These are phyloP conservation scores for Cryptococcus floricola DNA, from an alignment of 1,284 basidiomycete genomes.

Conservation along the genomic window DNA sequence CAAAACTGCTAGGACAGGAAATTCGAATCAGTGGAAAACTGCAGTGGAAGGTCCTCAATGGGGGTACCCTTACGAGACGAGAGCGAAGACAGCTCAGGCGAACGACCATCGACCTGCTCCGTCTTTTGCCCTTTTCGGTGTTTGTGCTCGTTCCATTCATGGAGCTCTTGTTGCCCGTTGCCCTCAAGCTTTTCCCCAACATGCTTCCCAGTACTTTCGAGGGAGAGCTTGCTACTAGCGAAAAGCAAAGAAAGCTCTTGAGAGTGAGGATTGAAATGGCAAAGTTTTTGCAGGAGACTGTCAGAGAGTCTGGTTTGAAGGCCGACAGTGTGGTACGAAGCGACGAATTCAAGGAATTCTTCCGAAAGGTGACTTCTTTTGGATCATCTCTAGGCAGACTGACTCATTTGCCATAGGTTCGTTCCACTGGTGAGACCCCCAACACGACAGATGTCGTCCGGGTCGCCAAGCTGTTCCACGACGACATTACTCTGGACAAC, in stretches of 20 bases:
- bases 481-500: slow-evolving; percentile 97
- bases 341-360: slow-evolving; percentile 98
- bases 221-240: slow-evolving; percentile 91
- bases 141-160: slow-evolving; percentile 97
- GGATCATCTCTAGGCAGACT: not conserved
- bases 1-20: slow-evolving; percentile 91
- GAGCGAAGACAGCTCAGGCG: slow-evolving; percentile 88
- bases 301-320: slow-evolving; percentile 88
- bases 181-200: slow-evolving; percentile 95
- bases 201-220: slow-evolving; percentile 99
- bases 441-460: slow-evolving; percentile 84
- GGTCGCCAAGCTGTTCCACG: slow-evolving; percentile 94
- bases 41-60: slow-evolving; percentile 87
- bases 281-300: slow-evolving; percentile 97
- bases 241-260: slow-evolving; percentile 93
- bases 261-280: slow-evolving; percentile 97
- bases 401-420: slow-evolving; percentile 57
- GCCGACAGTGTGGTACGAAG: slow-evolving; percentile 87
- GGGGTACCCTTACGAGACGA: slow-evolving; percentile 83
- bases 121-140: slow-evolving; percentile 90
- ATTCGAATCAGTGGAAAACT: slow-evolving; percentile 84
- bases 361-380: slow-evolving; percentile 69
- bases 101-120: slow-evolving; percentile 86
- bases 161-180: slow-evolving; percentile 95
- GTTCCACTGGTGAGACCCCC: slow-evolving; percentile 90